A percentile compares a stretch with the other conserved stretches of the same genome.
These are phyloP conservation scores for Xeromyces bisporus DNA, from an alignment of 495 filamentous ascomycete species.

Conservation along the genomic window DNA sequence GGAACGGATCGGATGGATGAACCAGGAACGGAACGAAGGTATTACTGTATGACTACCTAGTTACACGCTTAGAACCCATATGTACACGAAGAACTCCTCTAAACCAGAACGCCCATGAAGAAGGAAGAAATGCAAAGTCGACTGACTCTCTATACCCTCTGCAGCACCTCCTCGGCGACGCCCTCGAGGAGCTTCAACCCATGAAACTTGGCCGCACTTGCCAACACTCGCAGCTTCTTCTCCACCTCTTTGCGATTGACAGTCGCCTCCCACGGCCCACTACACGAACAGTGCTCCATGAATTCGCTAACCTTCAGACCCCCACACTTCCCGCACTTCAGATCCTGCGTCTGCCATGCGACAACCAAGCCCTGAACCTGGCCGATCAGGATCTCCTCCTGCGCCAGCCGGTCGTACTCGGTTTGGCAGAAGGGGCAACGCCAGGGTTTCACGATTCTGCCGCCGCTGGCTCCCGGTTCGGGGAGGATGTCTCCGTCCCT, in stretches of 20 bases:
- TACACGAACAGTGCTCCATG: constrained; percentile 91
- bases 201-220: constrained; percentile 60
- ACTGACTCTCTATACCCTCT: constrained; percentile 13
- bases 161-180: constrained; percentile 48
- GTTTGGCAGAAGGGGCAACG: constrained; percentile 59
- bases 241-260: constrained; percentile 51
- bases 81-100: too few species aligned
- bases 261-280: constrained; percentile 62
- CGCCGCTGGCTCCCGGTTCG: constrained; percentile 21
- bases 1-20: too few species aligned
- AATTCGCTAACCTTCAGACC: constrained; percentile 66
- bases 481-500: constrained; percentile 75
- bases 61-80: too few species aligned
- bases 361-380: constrained; percentile 57
- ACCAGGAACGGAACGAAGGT: too few species aligned
- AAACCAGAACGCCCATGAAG: too few species aligned
- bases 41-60: too few species aligned
- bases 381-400: constrained; percentile 72
- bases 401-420: constrained; percentile 53
- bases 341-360: constrained; percentile 77
- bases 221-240: constrained; percentile 48
- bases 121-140: too few species aligned
- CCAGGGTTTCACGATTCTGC: constrained; percentile 41
- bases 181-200: constrained; percentile 61
- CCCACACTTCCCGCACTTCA: constrained; percentile 53